Evolutionary conservation across 106 monocot species (phyloP).

Genomic region (Allium cepa): DNA sequence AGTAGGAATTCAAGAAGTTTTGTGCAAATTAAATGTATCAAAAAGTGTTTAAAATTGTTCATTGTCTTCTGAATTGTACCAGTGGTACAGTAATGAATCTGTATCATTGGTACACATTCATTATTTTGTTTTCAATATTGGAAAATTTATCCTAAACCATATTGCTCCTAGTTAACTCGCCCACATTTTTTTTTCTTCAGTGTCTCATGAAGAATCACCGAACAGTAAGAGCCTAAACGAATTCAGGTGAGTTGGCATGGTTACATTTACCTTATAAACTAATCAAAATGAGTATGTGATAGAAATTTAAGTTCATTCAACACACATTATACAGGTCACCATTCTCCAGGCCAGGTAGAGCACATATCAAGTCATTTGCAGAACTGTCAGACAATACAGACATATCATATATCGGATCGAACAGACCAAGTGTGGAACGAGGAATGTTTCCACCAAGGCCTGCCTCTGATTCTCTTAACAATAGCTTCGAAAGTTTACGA

Average conservation of each 20-base stretch:
- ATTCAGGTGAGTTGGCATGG: constrained; percentile 8
- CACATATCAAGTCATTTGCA: constrained; percentile 22
- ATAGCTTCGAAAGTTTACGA: constrained; percentile 18
- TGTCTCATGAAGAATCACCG: too few relatives aligned
- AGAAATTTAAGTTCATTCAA: neutral
- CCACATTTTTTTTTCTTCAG: too few relatives aligned
- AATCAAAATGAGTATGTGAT: neutral
- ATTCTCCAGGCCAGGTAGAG: constrained; percentile 20
- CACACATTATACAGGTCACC: constrained; percentile 40
- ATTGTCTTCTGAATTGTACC: neutral
- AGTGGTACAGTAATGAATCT: too few relatives aligned
- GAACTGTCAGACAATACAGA: constrained; percentile 31
- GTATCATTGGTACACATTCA: too few relatives aligned
- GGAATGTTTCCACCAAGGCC: constrained; percentile 23
- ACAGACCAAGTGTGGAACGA: constrained; percentile 51
- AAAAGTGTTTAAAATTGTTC: too few relatives aligned
- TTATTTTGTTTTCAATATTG: too few relatives aligned
- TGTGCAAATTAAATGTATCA: too few relatives aligned
- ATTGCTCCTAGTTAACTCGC: too few relatives aligned
- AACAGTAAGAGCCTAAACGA: constrained; percentile 8
- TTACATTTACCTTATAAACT: too few relatives aligned
- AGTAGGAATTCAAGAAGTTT: neutral
- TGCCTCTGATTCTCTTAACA: constrained; percentile 28
- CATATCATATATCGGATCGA: constrained; percentile 56
- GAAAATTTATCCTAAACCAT: too few relatives aligned